Percentiles rank a stretch among this genome's conserved stretches.
These are phyloP conservation scores for Volvox africanus DNA, from an alignment of 139 green algal genomes.

Conservation along the genomic window DNA sequence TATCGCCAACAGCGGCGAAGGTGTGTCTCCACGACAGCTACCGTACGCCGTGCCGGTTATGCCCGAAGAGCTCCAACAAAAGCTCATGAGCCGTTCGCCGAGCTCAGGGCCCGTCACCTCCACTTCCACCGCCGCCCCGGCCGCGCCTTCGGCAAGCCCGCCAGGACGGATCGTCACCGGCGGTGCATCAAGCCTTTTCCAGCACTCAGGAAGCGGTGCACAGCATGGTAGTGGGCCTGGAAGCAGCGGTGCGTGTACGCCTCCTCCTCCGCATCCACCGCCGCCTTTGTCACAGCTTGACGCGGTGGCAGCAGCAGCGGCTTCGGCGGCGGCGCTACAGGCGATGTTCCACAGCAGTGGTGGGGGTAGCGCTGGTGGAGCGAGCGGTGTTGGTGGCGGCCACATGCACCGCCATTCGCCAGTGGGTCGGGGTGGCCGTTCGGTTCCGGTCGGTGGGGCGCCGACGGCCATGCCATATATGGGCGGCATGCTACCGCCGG, in stretches of 20 bases:
- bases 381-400: neutral
- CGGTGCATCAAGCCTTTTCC: neutral
- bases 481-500: neutral
- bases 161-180: neutral
- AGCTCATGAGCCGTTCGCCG: conserved; percentile 1
- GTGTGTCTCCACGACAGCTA: neutral
- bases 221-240: neutral
- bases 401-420: neutral
- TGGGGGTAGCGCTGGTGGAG: neutral
- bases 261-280: neutral
- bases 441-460: neutral
- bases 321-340: neutral
- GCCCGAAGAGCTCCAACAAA: conserved; percentile 14
- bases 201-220: neutral
- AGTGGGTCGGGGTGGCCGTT: neutral
- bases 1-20: neutral
- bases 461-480: neutral
- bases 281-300: neutral
- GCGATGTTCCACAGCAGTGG: neutral
- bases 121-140: neutral
- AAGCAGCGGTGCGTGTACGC: neutral
- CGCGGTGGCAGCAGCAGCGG: neutral
- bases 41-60: conserved; percentile 23
- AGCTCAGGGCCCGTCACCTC: neutral
- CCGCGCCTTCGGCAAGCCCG: neutral